phyloP scores from a whole-genome alignment of 495 filamentous ascomycete genomes.

The Penicillium atrosanguineum region DNA sequence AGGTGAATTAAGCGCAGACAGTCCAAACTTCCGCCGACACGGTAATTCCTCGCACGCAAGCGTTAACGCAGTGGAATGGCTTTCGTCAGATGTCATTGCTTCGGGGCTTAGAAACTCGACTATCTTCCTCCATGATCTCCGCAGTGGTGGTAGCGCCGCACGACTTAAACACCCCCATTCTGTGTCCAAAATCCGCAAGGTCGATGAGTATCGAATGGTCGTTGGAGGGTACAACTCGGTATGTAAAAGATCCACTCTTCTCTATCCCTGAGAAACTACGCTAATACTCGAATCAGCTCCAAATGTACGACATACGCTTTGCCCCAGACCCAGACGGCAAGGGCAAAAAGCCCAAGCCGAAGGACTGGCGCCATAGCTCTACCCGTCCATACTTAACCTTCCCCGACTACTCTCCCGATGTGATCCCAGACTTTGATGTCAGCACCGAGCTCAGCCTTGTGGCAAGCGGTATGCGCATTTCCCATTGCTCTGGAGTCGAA shows the following conservation, averaged over 20 bases:
- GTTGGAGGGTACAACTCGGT: conserved; percentile 38
- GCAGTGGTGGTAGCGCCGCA: conserved; percentile 30
- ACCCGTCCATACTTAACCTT: conserved; percentile 40
- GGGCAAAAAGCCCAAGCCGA: conserved; percentile 28
- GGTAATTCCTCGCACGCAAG: conserved; percentile 30
- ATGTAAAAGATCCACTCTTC: conserved; percentile 5
- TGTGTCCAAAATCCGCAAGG: conserved; percentile 35
- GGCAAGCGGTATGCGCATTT: conserved; percentile 32
- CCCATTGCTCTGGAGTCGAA: neutral
- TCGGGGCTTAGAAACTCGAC: conserved; percentile 36
- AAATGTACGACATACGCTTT: conserved; percentile 48
- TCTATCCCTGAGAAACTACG: neutral
- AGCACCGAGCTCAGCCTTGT: conserved; percentile 38
- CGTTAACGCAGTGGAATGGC: conserved; percentile 41
- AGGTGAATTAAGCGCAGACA: conserved; percentile 12
- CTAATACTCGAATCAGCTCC: conserved; percentile 20
- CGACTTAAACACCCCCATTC: conserved; percentile 36
- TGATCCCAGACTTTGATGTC: conserved; percentile 35
- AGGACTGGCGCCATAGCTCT: conserved; percentile 24
- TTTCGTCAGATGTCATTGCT: conserved; percentile 35
- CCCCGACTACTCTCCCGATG: conserved; percentile 25
- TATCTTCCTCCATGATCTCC: conserved; percentile 38
- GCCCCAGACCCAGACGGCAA: conserved; percentile 28
- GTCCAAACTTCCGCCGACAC: conserved; percentile 18
- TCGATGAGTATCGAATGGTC: conserved; percentile 37